Evolutionary conservation across 1,284 basidiomycete species (phyloP).

Genomic region (Melampsora medusae): DNA sequence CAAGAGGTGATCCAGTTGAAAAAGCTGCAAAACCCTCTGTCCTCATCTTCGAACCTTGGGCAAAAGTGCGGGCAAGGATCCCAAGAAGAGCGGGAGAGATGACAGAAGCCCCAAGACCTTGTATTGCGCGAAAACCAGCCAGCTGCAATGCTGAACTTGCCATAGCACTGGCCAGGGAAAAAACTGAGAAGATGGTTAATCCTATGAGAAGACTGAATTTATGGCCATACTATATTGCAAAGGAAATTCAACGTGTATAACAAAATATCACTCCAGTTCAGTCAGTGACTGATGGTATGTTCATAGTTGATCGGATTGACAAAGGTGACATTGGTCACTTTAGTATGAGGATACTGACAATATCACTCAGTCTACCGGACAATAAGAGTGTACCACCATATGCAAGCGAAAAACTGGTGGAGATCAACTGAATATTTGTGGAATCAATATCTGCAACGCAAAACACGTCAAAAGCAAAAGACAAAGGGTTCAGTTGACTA

Average conservation of each 20-base stretch:
- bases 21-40: constrained; percentile 29
- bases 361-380: constrained; percentile 30
- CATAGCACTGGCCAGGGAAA: constrained; percentile 21
- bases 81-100: constrained; percentile 30
- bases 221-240: constrained; percentile 23
- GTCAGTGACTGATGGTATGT: too few species aligned
- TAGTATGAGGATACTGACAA: constrained; percentile 4
- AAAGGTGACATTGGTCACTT: too few species aligned
- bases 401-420: constrained; percentile 24
- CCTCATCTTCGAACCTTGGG: constrained; percentile 4
- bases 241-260: too few species aligned
- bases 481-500: not conserved
- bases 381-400: constrained; percentile 35
- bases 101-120: constrained; percentile 36
- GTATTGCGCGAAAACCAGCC: constrained; percentile 26
- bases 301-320: too few species aligned
- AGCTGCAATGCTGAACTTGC: constrained; percentile 17
- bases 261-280: too few species aligned
- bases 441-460: too few species aligned
- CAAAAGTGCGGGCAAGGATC: constrained; percentile 22
- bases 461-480: too few species aligned
- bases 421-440: constrained; percentile 33
- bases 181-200: constrained; percentile 17
- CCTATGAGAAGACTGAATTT: constrained; percentile 1
- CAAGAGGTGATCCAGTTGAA: constrained; percentile 29